Base-by-base conservation (phyloP, 345 rosid genomes). In the Gossypium bickii region DNA sequence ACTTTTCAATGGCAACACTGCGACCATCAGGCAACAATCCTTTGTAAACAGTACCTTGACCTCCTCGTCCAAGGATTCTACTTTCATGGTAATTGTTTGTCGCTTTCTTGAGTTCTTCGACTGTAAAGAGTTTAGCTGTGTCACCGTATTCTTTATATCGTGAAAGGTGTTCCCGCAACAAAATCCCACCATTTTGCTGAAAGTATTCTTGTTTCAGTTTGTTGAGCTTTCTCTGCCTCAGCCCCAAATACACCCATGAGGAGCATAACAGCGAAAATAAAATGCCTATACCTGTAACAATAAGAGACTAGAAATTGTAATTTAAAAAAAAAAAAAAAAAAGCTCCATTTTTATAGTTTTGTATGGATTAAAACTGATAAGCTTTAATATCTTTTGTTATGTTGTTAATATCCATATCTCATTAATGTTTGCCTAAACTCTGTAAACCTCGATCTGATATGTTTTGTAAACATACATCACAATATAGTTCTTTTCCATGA, bases 51-150 rank as follows among this genome's bases (percentile, higher is more conserved):
- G 79, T 77, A 16, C 83, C 82, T 27, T 78, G 78, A 38, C 87
- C 83, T 53, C 85, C 80, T 45, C 25, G 72, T 10, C 80, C 86
- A 9, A 86, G 77, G 27, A 82, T 81, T 48, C 72, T 73, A 48
- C 62, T 80, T 4, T 80, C 3, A 27, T 73, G 47, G 9, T 77
- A 86, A 34, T 82, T 78, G 18, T 80, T 65, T 3, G 85, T 79
- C 1, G 83, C 83, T 25, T 59, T 84, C 16, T 74, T 73, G 10
- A 83, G 83, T 24, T 84, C 84, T 17, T 79, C 74, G 4, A 17
- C 79, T 0, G 43, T 60, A 4, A 77, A 78, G 12, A 79, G 69
- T 70, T 57, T 76, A 12, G 80, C 73, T 4, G 7, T 73, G 12
- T 2, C 45, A 0, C 12, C 66, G 11, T 1, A 43, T 2, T 11